Conservation (phyloP, 768 basidiomycete species). For the Strobilomyces dryophilus region DNA sequence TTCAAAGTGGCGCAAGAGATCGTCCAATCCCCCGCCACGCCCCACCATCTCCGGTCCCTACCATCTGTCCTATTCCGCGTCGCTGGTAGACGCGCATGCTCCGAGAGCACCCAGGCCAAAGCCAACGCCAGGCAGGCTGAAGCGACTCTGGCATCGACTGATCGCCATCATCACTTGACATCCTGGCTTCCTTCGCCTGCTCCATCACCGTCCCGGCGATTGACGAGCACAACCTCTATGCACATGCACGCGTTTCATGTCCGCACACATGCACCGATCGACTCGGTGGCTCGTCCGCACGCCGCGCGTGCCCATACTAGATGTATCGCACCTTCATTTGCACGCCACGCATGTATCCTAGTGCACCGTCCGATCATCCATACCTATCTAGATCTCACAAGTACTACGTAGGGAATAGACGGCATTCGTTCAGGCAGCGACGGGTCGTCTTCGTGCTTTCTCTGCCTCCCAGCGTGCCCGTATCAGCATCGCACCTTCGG, state of each 20-base stretch:
- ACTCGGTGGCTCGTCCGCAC: conserved; percentile 18
- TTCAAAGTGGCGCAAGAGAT: conserved; percentile 25
- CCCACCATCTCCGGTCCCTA: conserved; percentile 32
- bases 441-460: conserved; percentile 29
- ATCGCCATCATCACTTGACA: conserved; percentile 18
- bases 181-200: neutral
- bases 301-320: conserved; percentile 22
- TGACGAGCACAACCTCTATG: neutral
- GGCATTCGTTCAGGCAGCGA: conserved; percentile 7
- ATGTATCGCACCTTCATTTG: conserved; percentile 4
- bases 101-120: conserved; percentile 13
- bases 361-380: conserved; percentile 7
- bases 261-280: conserved; percentile 15
- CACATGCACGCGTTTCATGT: conserved; percentile 13
- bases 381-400: conserved; percentile 13
- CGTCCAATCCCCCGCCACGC: conserved; percentile 17
- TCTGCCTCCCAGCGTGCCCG: conserved; percentile 74
- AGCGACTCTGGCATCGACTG: conserved; percentile 25
- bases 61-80: conserved; percentile 26
- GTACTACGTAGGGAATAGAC: conserved; percentile 2
- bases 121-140: conserved; percentile 20
- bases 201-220: neutral
- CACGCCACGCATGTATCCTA: conserved; percentile 19
- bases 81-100: conserved; percentile 28
- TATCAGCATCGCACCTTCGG: conserved; percentile 68